Evolutionary conservation across 2,329 filamentous ascomycete genomes (phyloP), one percentile per base, ranked within the genome.

Genomic region (Penicillium fuscoglaucum): DNA sequence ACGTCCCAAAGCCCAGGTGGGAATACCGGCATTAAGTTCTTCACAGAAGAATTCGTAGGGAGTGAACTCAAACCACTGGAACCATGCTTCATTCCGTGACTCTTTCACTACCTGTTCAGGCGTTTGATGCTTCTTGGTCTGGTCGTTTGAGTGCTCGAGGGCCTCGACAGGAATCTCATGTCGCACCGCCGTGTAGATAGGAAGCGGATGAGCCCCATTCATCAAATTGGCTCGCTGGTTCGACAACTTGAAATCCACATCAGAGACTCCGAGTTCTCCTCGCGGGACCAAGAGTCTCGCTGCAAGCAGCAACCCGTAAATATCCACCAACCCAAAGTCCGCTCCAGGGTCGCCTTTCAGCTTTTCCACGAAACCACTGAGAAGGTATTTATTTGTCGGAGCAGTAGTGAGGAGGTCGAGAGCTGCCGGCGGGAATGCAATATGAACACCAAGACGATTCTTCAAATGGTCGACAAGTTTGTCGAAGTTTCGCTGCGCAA

Each of bases 41-140:
- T 98, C 93, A 66, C 92, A 96, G 74, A 95, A 97, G 72, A 97
- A 89, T 72, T 98, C 93, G 70, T 96, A 97, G 0, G 93, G 93
- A 0, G 91, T 96, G 68, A 93, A 89, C 70, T 99, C 95, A 66
- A 95, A 97, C 93, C 95, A 98, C 68, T 99, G 93, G 68, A 98
- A 99, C 90, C 93, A 98, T 2, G 91, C 83, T 69, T 96, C 89
- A 59, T 82, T 77, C 55, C 75, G 76, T 4, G 82, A 80, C 58
- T 80, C 78, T 39, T 75, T 78, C 59, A 80, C 78, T 2, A 75
- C 68, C 60, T 68, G 72, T 60, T 73, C 75, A 8, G 74, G 68
- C 28, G 62, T 70, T 26, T 58, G 63, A 37, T 61, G 62, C 51
- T 65, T 66, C 69, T 68, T 54, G 62, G 67, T 51, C 61, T 57